Conservation (phyloP, 2,329 filamentous ascomycete species). For the Penicillium sp. region DNA sequence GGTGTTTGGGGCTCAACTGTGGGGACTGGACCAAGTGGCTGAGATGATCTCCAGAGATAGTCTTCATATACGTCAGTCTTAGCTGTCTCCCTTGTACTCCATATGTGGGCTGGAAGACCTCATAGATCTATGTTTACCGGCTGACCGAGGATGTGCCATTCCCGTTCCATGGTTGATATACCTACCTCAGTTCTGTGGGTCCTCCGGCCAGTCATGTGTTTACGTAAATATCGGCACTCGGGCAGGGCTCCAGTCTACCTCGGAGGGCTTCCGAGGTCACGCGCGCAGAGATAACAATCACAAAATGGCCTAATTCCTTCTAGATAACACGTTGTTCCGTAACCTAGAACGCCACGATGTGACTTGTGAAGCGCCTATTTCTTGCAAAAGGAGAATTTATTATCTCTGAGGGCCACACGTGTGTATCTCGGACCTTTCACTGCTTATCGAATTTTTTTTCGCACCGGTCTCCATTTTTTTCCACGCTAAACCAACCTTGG, state of each 20-base stretch:
- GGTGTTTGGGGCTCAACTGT: too few species aligned
- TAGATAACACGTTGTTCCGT: not conserved
- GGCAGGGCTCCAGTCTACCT: not conserved
- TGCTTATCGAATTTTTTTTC: not conserved
- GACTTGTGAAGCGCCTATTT: not conserved
- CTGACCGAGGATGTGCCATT: not conserved
- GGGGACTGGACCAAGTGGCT: not conserved
- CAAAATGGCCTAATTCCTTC: not conserved
- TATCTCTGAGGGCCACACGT: not conserved
- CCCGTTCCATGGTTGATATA: not conserved
- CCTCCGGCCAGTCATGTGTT: not conserved
- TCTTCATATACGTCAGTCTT: too few species aligned
- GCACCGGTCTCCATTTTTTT: not conserved
- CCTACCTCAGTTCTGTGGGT: too few species aligned
- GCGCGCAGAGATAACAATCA: not conserved
- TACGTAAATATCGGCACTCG: not conserved
- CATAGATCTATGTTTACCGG: not conserved
- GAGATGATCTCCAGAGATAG: not conserved
- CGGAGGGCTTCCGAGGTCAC: not conserved
- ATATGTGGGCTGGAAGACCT: too few species aligned
- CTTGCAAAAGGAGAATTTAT: not conserved
- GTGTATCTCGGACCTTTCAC: not conserved
- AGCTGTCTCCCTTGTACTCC: not conserved
- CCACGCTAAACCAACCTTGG: not conserved
- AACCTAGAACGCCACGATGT: not conserved